These are phyloP conservation scores for Phytophthora pisi DNA, from an alignment of 352 stramenopile species.

Conservation along the genomic window DNA sequence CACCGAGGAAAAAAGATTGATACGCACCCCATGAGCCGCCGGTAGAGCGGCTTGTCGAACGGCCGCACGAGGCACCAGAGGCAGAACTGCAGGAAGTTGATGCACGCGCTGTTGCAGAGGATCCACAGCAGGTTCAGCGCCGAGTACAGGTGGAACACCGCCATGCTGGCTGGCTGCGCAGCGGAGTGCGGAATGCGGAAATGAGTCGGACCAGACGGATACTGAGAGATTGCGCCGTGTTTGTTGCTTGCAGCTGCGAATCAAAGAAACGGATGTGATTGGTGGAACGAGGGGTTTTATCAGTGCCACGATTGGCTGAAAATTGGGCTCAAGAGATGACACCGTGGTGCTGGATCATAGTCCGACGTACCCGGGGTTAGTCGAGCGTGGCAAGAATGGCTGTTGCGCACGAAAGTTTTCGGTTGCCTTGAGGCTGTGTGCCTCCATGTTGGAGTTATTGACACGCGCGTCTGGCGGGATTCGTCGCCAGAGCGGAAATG, in stretches of 20 bases:
- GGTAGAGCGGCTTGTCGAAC: constrained; percentile 84
- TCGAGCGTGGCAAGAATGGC: no score
- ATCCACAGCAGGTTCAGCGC: constrained; percentile 85
- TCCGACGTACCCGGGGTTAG: constrained; percentile 5
- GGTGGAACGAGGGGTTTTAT: constrained; percentile 10
- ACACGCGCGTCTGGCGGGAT: not conserved
- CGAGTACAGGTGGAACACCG: constrained; percentile 69
- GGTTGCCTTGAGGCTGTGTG: not conserved
- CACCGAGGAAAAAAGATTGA: constrained; percentile 10
- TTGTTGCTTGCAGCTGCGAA: constrained; percentile 14
- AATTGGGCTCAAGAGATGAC: constrained; percentile 16
- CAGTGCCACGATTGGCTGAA: constrained; percentile 6
- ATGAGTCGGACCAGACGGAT: constrained; percentile 24
- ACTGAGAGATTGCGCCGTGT: constrained; percentile 4
- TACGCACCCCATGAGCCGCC: constrained; percentile 71
- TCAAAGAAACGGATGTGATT: constrained; percentile 5
- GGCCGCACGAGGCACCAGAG: constrained; percentile 86
- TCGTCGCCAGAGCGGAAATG: not conserved
- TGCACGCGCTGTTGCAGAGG: constrained; percentile 79
- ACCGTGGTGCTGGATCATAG: constrained; percentile 3
- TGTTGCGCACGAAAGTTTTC: no score
- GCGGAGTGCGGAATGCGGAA: constrained; percentile 9
- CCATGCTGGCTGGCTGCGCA: constrained; percentile 39
- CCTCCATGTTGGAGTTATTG: not conserved
- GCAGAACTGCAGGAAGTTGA: constrained; percentile 82